These are phyloP conservation scores for Cladorrhinum sp. DNA, from an alignment of 2,329 filamentous ascomycete genomes.

Conservation along the genomic window DNA sequence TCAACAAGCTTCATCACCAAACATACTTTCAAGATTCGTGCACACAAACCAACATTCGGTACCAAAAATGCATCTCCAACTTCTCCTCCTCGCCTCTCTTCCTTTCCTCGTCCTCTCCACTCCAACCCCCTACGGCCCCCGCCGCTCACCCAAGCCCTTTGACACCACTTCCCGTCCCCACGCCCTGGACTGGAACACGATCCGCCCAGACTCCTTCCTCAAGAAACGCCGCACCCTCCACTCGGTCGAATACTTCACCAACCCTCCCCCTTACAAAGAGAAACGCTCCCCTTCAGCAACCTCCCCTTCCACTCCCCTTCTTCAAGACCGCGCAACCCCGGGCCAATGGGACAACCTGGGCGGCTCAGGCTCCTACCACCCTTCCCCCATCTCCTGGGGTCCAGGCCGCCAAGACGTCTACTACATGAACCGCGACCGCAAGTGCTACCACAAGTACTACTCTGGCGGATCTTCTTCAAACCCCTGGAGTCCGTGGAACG, in stretches of 20 bases:
- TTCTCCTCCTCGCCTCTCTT: background rate
- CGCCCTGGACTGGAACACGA: constrained; percentile 19
- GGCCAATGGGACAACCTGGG: constrained; percentile 23
- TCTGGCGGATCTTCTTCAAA: constrained; percentile 14
- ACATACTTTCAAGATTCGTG: background rate
- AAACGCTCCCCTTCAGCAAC: background rate
- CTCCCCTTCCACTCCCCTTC: background rate
- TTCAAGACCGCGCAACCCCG: constrained; percentile 14
- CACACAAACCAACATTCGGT: background rate
- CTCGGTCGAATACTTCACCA: constrained; percentile 17
- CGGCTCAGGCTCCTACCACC: constrained; percentile 22
- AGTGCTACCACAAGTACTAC: constrained; percentile 27
- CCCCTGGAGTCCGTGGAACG: constrained; percentile 24
- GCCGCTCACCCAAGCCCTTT: background rate
- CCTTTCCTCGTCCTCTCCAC: background rate
- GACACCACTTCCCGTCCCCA: constrained; percentile 3
- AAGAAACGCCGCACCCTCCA: constrained; percentile 12
- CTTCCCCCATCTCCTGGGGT: constrained; percentile 28
- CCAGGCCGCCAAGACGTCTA: constrained; percentile 27
- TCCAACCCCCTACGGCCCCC: background rate
- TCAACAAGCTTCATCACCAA: background rate
- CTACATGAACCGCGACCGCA: constrained; percentile 24
- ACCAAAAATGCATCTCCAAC: background rate
- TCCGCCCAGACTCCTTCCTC: constrained; percentile 16
- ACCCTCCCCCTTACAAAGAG: constrained; percentile 1